Evolutionary conservation across 2,329 filamentous ascomycete genomes (phyloP).

Genomic region (Exophiala bonariae): DNA sequence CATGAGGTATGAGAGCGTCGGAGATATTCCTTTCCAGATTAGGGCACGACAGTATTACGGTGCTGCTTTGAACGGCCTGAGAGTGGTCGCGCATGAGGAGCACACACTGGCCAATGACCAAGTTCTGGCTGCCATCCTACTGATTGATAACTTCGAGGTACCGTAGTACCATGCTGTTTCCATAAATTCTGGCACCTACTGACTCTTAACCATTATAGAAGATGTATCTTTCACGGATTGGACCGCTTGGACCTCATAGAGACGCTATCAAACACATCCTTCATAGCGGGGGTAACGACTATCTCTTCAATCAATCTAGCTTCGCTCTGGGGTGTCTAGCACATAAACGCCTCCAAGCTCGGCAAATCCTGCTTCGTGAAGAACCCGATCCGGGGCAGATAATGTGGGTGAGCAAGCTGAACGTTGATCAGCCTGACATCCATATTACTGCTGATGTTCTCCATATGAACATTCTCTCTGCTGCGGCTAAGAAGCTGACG

Average conservation of each 20-base stretch:
- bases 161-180: no score
- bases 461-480: conserved; percentile 5
- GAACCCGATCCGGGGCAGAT: conserved; percentile 8
- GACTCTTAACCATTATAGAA: conserved; percentile 1
- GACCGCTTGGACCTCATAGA: conserved; percentile 13
- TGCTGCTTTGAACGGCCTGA: conserved; percentile 3
- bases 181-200: no score
- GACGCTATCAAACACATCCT: conserved; percentile 10
- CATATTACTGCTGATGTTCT: conserved; percentile 10
- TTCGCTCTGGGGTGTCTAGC: conserved; percentile 13
- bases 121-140: conserved; percentile 13
- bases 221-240: conserved; percentile 10
- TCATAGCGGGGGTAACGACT: conserved; percentile 8
- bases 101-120: conserved; percentile 6
- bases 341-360: conserved; percentile 9
- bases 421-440: conserved; percentile 1
- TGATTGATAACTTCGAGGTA: conserved; percentile 19
- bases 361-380: conserved; percentile 16
- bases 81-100: conserved; percentile 3
- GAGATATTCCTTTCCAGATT: background rate
- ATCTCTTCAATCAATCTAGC: conserved; percentile 7
- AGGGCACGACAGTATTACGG: conserved; percentile 12
- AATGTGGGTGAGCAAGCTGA: conserved; percentile 9
- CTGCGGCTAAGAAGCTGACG: conserved; percentile 5
- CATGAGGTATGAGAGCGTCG: conserved; percentile 6